These are phyloP conservation scores for Russula abietina DNA, from an alignment of 768 basidiomycete genomes.

Conservation along the genomic window DNA sequence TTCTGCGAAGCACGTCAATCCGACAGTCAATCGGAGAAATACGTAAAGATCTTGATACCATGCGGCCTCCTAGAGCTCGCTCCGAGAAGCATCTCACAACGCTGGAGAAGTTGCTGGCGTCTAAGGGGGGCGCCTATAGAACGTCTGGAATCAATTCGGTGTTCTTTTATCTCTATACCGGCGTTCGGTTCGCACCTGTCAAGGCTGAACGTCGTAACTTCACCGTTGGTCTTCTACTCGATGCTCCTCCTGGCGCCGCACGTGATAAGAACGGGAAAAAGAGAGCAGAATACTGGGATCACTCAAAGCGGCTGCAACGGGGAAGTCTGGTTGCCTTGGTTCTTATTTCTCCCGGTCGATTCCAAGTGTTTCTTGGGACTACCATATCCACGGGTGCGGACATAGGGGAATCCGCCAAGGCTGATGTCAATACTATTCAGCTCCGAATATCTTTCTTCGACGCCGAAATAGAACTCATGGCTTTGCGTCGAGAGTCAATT, in stretches of 20 bases:
- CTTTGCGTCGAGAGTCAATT: conserved; percentile 34
- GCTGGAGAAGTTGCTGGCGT: conserved; percentile 43
- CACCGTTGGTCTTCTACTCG: conserved; percentile 41
- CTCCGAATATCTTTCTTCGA: conserved; percentile 62
- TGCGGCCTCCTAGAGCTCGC: conserved; percentile 1
- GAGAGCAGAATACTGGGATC: conserved; percentile 57
- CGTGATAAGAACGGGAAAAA: conserved; percentile 35
- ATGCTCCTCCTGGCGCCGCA: conserved; percentile 53
- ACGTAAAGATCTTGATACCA: conserved; percentile 22
- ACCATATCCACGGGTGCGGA: conserved; percentile 41
- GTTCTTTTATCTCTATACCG: conserved; percentile 60
- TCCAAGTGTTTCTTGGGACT: conserved; percentile 47
- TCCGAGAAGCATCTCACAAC: conserved; percentile 31
- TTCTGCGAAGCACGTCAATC: conserved; percentile 19
- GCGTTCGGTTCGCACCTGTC: conserved; percentile 42
- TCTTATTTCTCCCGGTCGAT: conserved; percentile 28
- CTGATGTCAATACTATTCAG: conserved; percentile 33
- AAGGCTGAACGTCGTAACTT: conserved; percentile 49
- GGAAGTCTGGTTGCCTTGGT: conserved; percentile 62
- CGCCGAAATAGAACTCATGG: conserved; percentile 44
- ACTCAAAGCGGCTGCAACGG: conserved; percentile 51
- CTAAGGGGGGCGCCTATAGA: conserved; percentile 54
- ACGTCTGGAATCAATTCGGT: conserved; percentile 41
- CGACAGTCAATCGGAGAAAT: conserved; percentile 24
- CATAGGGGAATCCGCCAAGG: conserved; percentile 40